Evolutionary conservation across 2,329 filamentous ascomycete genomes (phyloP).

Genomic region (Tolypocladium album): DNA sequence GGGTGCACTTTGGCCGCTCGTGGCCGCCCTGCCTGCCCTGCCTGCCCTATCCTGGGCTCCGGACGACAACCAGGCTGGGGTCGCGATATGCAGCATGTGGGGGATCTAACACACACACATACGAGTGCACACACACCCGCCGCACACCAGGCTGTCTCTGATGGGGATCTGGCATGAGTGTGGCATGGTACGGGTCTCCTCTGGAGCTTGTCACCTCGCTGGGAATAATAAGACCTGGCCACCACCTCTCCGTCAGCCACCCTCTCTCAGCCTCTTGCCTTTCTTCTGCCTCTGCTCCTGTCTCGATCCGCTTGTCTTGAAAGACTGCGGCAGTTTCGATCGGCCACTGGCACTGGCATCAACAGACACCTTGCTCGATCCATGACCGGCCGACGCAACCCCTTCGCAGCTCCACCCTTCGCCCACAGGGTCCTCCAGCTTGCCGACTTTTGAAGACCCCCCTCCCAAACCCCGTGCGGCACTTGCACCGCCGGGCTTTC

Average conservation of each 20-base stretch:
- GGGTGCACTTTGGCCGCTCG: not conserved
- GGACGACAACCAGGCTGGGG: not conserved
- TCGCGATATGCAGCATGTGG: not conserved
- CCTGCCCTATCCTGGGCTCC: conserved; percentile 1
- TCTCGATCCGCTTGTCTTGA: conserved; percentile 12
- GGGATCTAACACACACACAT: conserved; percentile 1
- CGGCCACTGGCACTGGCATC: conserved; percentile 16
- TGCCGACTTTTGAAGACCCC: conserved; percentile 6
- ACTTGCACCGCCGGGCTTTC: conserved; percentile 4
- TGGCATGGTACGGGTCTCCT: not conserved
- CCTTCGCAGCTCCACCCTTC: conserved; percentile 14
- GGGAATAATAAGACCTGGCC: conserved; percentile 17
- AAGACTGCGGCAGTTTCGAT: conserved; percentile 16
- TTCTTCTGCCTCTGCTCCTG: conserved; percentile 10
- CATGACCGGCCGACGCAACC: conserved; percentile 14
- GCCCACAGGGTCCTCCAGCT: conserved; percentile 7
- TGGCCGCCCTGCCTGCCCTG: conserved; percentile 4
- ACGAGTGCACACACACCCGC: not conserved
- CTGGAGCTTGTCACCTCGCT: not conserved
- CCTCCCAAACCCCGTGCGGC: conserved; percentile 8
- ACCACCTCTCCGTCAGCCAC: conserved; percentile 16
- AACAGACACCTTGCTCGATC: conserved; percentile 11
- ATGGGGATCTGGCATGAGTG: conserved; percentile 1
- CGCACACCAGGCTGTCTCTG: not conserved
- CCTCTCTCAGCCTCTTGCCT: conserved; percentile 10